Evolutionary conservation across 2,329 filamentous ascomycete genomes (phyloP).

Genomic region (Grosmannia clavigera): DNA sequence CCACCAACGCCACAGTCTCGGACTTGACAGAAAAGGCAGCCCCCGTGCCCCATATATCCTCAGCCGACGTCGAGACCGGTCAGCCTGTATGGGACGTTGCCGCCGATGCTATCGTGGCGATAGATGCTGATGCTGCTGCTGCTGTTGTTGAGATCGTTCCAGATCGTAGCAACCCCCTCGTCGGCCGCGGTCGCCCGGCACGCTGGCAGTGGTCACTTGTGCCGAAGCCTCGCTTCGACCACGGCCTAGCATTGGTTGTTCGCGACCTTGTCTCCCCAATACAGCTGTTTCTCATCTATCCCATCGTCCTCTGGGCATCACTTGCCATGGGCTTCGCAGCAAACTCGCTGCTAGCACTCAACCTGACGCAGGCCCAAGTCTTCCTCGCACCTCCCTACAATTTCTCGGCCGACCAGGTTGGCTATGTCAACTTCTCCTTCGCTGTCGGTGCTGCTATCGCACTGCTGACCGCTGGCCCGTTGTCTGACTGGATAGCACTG

Average conservation of each 20-base stretch:
- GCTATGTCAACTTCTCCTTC: conserved; percentile 35
- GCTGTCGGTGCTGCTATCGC: conserved; percentile 28
- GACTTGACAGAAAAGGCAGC: neutral
- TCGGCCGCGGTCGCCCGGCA: conserved; percentile 12
- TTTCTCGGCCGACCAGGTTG: conserved; percentile 29
- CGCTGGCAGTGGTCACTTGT: conserved; percentile 16
- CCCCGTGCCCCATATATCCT: neutral
- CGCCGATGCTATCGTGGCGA: neutral
- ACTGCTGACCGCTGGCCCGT: conserved; percentile 27
- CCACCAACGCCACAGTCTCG: neutral
- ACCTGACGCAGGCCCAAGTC: conserved; percentile 35
- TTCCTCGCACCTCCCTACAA: conserved; percentile 31
- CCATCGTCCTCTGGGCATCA: conserved; percentile 19
- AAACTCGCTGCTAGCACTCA: conserved; percentile 31
- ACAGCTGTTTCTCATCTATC: conserved; percentile 16
- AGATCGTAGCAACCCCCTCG: neutral
- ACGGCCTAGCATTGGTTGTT: conserved; percentile 12
- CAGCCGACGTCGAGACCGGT: neutral
- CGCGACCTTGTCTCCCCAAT: conserved; percentile 19
- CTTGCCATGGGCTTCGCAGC: conserved; percentile 18
- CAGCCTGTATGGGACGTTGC: neutral
- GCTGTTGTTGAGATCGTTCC: neutral
- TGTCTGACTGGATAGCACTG: conserved; percentile 29
- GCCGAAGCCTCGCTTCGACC: conserved; percentile 12
- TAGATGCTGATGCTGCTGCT: neutral